Percentiles rank a stretch among this genome's conserved stretches.
Conservation (phyloP, 1,284 basidiomycete species). For the Sutorius eximius region DNA sequence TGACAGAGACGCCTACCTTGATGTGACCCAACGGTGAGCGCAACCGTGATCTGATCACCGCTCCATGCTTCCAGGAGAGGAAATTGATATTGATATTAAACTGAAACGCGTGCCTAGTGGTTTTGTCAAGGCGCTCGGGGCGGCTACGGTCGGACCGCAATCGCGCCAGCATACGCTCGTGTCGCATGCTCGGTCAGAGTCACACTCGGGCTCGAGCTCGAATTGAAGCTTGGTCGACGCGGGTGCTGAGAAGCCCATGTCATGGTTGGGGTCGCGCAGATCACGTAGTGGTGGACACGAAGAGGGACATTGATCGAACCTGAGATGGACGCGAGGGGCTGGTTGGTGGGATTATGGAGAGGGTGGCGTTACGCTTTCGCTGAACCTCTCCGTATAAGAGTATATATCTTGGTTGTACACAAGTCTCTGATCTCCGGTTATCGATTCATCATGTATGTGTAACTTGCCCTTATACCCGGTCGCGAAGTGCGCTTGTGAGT, state of each 20-base stretch:
- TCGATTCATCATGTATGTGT: too few species aligned
- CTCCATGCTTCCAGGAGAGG: not conserved
- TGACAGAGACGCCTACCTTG: slow-evolving; percentile 62
- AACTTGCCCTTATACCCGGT: too few species aligned
- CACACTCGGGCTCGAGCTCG: not conserved
- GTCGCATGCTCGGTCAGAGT: not conserved
- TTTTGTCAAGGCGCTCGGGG: slow-evolving; percentile 25
- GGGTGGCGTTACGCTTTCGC: not conserved
- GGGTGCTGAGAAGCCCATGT: not conserved
- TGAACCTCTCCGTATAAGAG: not conserved
- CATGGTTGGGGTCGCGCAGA: slow-evolving; percentile 11
- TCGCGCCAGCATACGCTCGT: slow-evolving; percentile 13
- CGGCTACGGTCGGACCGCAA: slow-evolving; percentile 23
- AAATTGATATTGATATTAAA: not conserved
- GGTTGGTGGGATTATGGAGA: not conserved
- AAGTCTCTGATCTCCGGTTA: not conserved
- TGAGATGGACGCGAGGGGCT: too few species aligned
- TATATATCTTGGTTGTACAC: not conserved
- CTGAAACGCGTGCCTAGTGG: slow-evolving; percentile 15
- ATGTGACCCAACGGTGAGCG: slow-evolving; percentile 65
- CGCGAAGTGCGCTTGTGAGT: too few species aligned
- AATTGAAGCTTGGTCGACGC: not conserved
- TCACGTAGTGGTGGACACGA: not conserved
- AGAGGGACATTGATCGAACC: not conserved
- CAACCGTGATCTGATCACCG: not conserved